phyloP scores from a whole-genome alignment of 2,329 filamentous ascomycete species.

The Penicillium oxalicum region DNA sequence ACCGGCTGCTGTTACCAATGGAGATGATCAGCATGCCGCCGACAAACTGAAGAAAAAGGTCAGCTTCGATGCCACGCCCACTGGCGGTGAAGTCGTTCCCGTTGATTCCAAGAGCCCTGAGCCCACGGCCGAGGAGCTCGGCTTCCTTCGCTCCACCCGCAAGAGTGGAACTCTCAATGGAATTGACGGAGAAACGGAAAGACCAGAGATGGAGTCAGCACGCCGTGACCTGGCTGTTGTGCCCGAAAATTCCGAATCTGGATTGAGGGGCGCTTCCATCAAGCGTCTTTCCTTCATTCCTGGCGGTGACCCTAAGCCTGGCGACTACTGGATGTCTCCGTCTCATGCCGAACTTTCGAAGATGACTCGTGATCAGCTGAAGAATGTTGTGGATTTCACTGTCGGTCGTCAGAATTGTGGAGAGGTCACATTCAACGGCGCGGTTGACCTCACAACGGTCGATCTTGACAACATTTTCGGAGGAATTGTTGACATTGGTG shows the following conservation, averaged over 20 bases:
- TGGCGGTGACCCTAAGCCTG: conserved; percentile 52
- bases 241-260: conserved; percentile 51
- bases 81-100: conserved; percentile 49
- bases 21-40: conserved; percentile 34
- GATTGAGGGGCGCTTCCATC: conserved; percentile 32
- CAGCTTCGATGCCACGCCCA: conserved; percentile 71
- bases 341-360: conserved; percentile 65
- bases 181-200: conserved; percentile 23
- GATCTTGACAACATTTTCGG: conserved; percentile 74
- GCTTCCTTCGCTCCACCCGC: conserved; percentile 53
- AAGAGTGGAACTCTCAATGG: conserved; percentile 44
- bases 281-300: conserved; percentile 25
- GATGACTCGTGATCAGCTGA: conserved; percentile 74
- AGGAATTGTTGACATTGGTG: conserved; percentile 67
- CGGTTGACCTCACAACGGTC: conserved; percentile 75
- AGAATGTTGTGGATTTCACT: conserved; percentile 66
- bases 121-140: conserved; percentile 54
- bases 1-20: conserved; percentile 30
- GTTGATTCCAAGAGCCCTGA: conserved; percentile 47
- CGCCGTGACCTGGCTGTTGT: conserved; percentile 73
- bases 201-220: conserved; percentile 64
- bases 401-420: conserved; percentile 81
- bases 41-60: conserved; percentile 66
- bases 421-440: conserved; percentile 70
- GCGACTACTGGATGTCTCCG: conserved; percentile 83